Base-by-base conservation (phyloP, 306 rosid genomes). In the Malus asiatica region DNA sequence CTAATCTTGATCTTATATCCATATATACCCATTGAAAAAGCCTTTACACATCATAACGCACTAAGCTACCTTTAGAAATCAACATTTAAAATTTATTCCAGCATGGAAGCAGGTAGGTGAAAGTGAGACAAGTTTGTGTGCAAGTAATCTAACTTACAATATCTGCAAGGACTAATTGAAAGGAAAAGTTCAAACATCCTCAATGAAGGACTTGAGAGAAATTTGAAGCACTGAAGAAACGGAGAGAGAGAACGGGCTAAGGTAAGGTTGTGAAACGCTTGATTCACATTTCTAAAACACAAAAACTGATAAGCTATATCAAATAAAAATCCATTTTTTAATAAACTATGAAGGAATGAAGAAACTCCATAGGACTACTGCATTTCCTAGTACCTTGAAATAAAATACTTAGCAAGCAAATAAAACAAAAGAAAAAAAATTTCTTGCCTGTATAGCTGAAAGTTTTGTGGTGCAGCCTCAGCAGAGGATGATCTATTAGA, bases 371-470 rank as follows among this genome's bases (percentile, higher is more conserved):
- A 10, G 57, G n/a, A 51, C 15, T 13, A 51, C 6, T 4, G 20
- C 57, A 15, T 13, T 51, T 27, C 19, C 69, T 45, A 73, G 40
- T 45, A 25, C 40, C 48, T 4, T 33, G 4, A 64, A 18, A 25
- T 65, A 66, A 71, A 59, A 38, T 22, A 53, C 72, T 22, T 55
- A 23, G 29, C 35, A 18, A 30, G 16, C 48, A 53, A 9, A 7
- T 12, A 64, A 46, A 66, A 38, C 15, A 32, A 67, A 9, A 7
- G 13, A 64, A 46, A 66, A n/a, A 67, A 66, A 38, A 29, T 15
- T 63, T 32, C 79, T 59, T 75, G 91, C 99, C 99, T 90, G 78
- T 92, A 96, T 75, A 96, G 84, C 89, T 96, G 99, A 83, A 96
- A 96, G 82, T 92, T 96, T 44, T 88, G 97, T 38, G 97, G 85